Conservation (phyloP, 2,329 filamentous ascomycete species). For the Penicillium vulpinum region DNA sequence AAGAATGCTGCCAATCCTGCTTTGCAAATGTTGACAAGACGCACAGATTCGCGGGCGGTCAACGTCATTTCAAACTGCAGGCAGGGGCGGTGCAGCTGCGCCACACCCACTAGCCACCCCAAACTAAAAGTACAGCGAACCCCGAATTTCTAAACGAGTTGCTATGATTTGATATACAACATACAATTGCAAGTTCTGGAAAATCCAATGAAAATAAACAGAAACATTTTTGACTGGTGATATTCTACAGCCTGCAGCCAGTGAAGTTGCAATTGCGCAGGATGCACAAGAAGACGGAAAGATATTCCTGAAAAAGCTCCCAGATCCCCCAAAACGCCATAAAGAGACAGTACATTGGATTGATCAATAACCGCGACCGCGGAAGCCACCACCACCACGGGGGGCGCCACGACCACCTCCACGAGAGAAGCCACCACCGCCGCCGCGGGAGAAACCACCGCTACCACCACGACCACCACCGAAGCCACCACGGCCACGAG, state of each 20-base stretch:
- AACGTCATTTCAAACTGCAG: constrained; percentile 38
- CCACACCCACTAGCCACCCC: constrained; percentile 31
- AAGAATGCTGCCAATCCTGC: constrained; percentile 26
- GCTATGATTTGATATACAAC: not conserved
- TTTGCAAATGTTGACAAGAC: constrained; percentile 36
- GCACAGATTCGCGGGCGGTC: constrained; percentile 34
- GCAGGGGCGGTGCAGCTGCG: constrained; percentile 27
- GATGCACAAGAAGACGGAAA: constrained; percentile 40
- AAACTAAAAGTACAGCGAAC: not conserved
- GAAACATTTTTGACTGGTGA: constrained; percentile 31
- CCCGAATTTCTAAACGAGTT: not conserved
- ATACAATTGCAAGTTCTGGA: not conserved
- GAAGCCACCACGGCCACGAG: constrained; percentile 22
- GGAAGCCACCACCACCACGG: constrained; percentile 23
- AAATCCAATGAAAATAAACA: constrained; percentile 9
- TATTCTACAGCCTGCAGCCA: constrained; percentile 33
- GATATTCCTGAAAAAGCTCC: constrained; percentile 41
- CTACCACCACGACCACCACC: constrained; percentile 25
- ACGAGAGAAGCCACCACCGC: constrained; percentile 20
- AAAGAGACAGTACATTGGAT: constrained; percentile 40
- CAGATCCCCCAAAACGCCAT: constrained; percentile 46
- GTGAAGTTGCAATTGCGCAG: constrained; percentile 35
- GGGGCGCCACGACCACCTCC: constrained; percentile 12
- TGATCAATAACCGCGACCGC: constrained; percentile 28
- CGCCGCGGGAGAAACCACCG: constrained; percentile 16